A percentile compares a stretch with the other conserved stretches of the same genome.
phyloP scores from a whole-genome alignment of 257 asterid genomes.

The Thymus mandschuricus region DNA sequence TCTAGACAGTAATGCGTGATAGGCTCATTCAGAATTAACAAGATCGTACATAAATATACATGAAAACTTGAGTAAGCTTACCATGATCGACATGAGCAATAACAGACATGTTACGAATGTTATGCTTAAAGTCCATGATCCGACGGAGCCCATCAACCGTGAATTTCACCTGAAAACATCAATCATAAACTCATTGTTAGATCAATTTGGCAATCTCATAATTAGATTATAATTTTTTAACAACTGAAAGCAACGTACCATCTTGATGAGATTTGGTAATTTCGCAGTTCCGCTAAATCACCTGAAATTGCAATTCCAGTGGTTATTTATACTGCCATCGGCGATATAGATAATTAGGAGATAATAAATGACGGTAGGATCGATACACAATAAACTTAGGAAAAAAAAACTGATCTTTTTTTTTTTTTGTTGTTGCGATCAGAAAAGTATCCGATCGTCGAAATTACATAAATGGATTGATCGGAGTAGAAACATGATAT shows the following conservation, averaged over 20 bases:
- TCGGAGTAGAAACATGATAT: neutral
- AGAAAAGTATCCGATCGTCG: neutral
- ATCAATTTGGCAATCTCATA: neutral
- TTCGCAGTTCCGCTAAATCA: neutral
- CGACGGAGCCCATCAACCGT: conserved; percentile 54
- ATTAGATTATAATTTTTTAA: neutral
- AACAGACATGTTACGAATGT: conserved; percentile 60
- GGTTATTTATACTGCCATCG: neutral
- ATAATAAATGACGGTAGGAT: neutral
- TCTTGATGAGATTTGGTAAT: neutral
- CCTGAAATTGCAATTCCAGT: neutral
- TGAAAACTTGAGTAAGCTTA: conserved; percentile 6
- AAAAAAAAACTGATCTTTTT: neutral
- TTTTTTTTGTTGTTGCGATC: neutral
- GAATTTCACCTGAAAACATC: conserved; percentile 53
- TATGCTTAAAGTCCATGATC: conserved; percentile 58
- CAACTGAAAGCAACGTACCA: neutral
- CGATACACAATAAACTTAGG: neutral
- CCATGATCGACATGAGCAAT: conserved; percentile 66
- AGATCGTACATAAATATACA: neutral
- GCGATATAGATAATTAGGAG: neutral
- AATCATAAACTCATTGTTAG: neutral
- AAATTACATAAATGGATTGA: neutral
- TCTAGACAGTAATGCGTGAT: neutral
- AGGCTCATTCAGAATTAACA: neutral